phyloP scores from a whole-genome alignment of 2,329 filamentous ascomycete species.

The Colletotrichum sp. region DNA sequence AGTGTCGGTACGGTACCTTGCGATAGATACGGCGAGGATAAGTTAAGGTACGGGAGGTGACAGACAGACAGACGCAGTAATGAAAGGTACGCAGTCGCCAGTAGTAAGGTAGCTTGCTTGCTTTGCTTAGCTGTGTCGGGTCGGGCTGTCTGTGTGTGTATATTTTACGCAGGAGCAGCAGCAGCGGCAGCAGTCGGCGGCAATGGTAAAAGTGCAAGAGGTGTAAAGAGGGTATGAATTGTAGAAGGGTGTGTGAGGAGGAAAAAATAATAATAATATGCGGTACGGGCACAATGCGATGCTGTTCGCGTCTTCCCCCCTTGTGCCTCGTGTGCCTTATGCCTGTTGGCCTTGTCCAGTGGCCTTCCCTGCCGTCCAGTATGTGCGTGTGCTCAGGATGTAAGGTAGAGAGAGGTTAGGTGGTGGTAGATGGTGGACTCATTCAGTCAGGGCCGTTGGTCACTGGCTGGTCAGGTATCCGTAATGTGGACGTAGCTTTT shows the following conservation, averaged over 20 bases:
- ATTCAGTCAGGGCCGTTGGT: background rate
- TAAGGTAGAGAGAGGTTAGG: background rate
- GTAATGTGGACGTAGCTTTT: background rate
- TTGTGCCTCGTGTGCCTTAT: background rate
- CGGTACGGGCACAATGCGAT: background rate
- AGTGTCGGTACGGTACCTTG: background rate
- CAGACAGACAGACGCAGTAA: background rate
- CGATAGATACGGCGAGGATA: background rate
- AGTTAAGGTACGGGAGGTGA: background rate
- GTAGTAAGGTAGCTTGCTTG: background rate
- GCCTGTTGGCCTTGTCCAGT: background rate
- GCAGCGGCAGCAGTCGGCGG: background rate
- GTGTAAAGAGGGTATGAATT: conserved; percentile 15
- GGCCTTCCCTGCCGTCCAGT: background rate
- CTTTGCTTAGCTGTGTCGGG: background rate
- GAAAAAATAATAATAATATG: conserved; percentile 2
- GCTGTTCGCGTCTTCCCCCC: background rate
- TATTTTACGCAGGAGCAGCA: background rate
- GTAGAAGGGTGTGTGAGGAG: conserved; percentile 21
- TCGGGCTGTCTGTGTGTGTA: background rate
- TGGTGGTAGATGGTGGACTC: background rate
- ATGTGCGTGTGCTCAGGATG: background rate
- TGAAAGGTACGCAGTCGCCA: background rate
- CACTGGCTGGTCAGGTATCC: background rate
- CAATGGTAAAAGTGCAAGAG: background rate